A percentile compares a stretch with the other conserved stretches of the same genome.
Conservation (phyloP, 2,329 filamentous ascomycete genomes). For the Colletotrichum plurivorum region DNA sequence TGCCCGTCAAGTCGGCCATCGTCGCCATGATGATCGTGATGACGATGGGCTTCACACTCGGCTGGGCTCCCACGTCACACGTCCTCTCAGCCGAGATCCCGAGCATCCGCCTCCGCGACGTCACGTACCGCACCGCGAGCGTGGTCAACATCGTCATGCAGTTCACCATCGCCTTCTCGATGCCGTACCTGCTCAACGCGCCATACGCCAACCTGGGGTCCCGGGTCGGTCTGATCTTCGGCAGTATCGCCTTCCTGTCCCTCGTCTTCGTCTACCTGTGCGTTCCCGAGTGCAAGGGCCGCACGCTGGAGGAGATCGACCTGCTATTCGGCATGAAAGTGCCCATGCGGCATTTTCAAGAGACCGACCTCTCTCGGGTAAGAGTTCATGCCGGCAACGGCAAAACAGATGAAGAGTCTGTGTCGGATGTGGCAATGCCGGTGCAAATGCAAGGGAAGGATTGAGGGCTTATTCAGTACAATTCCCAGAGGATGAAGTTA, state of each 20-base stretch:
- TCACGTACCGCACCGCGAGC: conserved; percentile 42
- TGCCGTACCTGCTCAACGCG: conserved; percentile 54
- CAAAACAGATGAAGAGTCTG: not conserved
- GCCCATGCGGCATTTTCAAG: conserved; percentile 5
- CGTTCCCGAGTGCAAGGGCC: conserved; percentile 68
- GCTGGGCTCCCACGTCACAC: conserved; percentile 53
- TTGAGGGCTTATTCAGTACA: accelerated
- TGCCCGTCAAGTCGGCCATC: conserved; percentile 45
- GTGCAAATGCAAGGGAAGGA: not conserved
- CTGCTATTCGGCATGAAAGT: conserved; percentile 14
- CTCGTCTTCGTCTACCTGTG: conserved; percentile 43
- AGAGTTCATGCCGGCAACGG: not conserved
- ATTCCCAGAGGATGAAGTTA: not conserved
- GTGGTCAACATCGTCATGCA: conserved; percentile 43
- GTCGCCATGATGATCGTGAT: conserved; percentile 52
- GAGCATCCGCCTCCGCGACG: conserved; percentile 48
- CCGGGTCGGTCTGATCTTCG: conserved; percentile 28
- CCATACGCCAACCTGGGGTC: conserved; percentile 51
- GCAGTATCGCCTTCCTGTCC: not conserved
- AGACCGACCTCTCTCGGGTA: not conserved
- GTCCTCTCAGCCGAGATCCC: conserved; percentile 53
- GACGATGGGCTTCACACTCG: conserved; percentile 48
- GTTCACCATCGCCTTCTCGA: conserved; percentile 51
- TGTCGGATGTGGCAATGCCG: not conserved
- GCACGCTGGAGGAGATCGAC: conserved; percentile 83